Evolutionary conservation across 192 early-diverging fungal species (phyloP).

Genomic region (Gonapodya prolifera): DNA sequence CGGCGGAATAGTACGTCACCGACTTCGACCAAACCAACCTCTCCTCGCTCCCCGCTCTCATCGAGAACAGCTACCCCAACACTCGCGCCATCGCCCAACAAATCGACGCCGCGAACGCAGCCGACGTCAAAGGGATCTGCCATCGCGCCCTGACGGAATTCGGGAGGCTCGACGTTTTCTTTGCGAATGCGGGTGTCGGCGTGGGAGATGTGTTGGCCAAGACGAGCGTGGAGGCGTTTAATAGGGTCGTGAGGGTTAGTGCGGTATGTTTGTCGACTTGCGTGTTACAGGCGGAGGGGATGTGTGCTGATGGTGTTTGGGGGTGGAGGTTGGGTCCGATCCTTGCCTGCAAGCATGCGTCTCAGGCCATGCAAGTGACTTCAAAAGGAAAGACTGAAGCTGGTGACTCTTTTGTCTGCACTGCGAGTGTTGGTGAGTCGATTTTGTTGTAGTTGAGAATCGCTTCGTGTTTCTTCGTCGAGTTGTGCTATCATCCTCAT

Average conservation of each 20-base stretch:
- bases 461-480: neutral
- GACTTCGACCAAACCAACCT: constrained; percentile 23
- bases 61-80: constrained; percentile 16
- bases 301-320: neutral
- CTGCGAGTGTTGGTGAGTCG: constrained; percentile 21
- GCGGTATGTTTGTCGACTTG: neutral
- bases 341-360: constrained; percentile 30
- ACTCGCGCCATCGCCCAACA: constrained; percentile 20
- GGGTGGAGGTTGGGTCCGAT: constrained; percentile 9
- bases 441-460: neutral
- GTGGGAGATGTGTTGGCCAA: neutral
- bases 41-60: constrained; percentile 20
- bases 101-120: constrained; percentile 28
- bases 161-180: constrained; percentile 37
- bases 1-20: constrained; percentile 26
- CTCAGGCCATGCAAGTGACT: constrained; percentile 26
- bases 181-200: constrained; percentile 32
- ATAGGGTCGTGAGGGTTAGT: neutral
- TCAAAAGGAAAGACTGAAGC: constrained; percentile 23
- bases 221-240: neutral
- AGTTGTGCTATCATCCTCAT: constrained; percentile 10
- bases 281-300: neutral
- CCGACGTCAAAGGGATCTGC: constrained; percentile 19
- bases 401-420: constrained; percentile 32
- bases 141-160: constrained; percentile 23